A percentile compares a stretch with the other conserved stretches of the same genome.
Conservation (phyloP, 2,329 filamentous ascomycete species). For the Penicillium sumatraense region DNA sequence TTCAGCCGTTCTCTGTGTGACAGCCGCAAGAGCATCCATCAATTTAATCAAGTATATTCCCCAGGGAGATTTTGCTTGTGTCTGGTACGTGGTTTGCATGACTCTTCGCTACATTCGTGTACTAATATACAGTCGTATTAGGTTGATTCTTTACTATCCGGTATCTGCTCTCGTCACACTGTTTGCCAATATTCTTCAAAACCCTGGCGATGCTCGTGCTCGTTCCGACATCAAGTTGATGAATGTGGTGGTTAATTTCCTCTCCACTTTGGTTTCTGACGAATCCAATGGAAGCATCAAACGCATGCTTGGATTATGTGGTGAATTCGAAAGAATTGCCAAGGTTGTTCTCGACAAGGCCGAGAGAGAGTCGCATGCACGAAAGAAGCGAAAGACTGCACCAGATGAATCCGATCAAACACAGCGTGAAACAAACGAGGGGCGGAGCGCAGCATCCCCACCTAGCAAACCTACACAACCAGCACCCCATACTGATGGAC, state of each 20-base stretch:
- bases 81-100: slow-evolving; percentile 71
- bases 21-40: slow-evolving; percentile 89
- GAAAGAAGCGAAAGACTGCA: slow-evolving; percentile 81
- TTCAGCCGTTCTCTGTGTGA: slow-evolving; percentile 88
- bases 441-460: slow-evolving; percentile 18
- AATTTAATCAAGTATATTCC: slow-evolving; percentile 95
- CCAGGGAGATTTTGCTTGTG: slow-evolving; percentile 90
- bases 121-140: slow-evolving; percentile 31
- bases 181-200: slow-evolving; percentile 95
- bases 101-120: not conserved
- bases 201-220: slow-evolving; percentile 85
- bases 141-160: slow-evolving; percentile 93
- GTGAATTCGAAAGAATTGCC: slow-evolving; percentile 95
- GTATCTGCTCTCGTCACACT: slow-evolving; percentile 93
- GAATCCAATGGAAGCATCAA: slow-evolving; percentile 88
- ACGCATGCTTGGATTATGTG: slow-evolving; percentile 90
- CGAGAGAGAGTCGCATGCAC: slow-evolving; percentile 78
- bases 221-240: slow-evolving; percentile 89
- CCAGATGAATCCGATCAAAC: slow-evolving; percentile 49
- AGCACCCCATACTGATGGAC: slow-evolving; percentile 19
- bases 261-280: slow-evolving; percentile 86
- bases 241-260: slow-evolving; percentile 88
- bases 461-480: slow-evolving; percentile 33
- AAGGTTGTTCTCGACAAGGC: slow-evolving; percentile 88
- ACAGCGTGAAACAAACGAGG: slow-evolving; percentile 25